These are phyloP conservation scores for Paspalum notatum DNA, from an alignment of 176 grass and related monocot species.

Conservation along the genomic window DNA sequence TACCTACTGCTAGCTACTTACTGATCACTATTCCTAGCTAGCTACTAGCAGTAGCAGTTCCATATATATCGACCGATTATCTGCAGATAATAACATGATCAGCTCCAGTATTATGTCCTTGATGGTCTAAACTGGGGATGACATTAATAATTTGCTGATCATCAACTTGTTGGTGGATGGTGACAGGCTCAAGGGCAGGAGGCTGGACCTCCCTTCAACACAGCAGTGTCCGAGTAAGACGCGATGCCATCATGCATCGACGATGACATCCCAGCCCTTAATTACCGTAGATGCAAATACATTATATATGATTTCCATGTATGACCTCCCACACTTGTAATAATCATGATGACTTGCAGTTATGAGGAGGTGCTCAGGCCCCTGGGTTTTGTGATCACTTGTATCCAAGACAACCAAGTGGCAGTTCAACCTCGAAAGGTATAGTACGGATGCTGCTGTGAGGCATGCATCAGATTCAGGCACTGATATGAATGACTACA, in stretches of 20 bases:
- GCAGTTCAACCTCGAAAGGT: conserved; percentile 54
- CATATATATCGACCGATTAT: too few relatives aligned
- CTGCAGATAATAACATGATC: too few relatives aligned
- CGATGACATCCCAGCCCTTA: too few relatives aligned
- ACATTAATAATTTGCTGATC: not conserved
- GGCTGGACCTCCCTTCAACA: conserved; percentile 52
- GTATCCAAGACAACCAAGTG: conserved; percentile 54
- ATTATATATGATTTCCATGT: not conserved
- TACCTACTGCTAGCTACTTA: not conserved
- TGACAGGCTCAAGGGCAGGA: conserved; percentile 44
- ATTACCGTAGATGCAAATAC: not conserved
- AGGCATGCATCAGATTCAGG: not conserved
- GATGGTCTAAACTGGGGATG: not conserved
- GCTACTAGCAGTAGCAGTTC: too few relatives aligned
- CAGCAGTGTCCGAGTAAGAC: conserved; percentile 47
- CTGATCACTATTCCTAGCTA: too few relatives aligned
- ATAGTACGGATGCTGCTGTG: not conserved
- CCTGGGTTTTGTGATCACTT: conserved; percentile 36
- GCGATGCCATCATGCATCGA: too few relatives aligned
- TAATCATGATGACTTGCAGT: conserved; percentile 5
- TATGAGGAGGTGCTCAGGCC: conserved; percentile 51
- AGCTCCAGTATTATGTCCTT: not conserved
- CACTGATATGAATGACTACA: too few relatives aligned
- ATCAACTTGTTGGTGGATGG: not conserved
- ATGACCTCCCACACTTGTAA: not conserved